A percentile compares a stretch with the other conserved stretches of the same genome.
phyloP scores from a whole-genome alignment of 2,329 filamentous ascomycete species.

The Xylariaceae sp. region DNA sequence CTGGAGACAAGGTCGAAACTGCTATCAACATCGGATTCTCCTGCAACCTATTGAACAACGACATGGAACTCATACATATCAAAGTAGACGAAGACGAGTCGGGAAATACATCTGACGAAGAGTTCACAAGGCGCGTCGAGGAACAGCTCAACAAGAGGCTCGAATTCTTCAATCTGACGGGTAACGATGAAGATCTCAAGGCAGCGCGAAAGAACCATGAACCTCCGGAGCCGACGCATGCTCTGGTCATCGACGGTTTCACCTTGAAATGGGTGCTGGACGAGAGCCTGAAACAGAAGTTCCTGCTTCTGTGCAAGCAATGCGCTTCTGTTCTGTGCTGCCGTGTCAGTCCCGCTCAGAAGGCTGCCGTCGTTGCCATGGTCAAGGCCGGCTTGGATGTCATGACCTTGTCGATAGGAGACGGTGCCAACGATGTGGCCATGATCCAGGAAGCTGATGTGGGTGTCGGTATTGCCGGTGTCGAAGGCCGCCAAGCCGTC shows the following conservation, averaged over 20 bases:
- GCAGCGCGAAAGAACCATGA: conserved; percentile 76
- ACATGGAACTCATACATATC: conserved; percentile 92
- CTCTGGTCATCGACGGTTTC: conserved; percentile 90
- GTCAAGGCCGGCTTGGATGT: conserved; percentile 93
- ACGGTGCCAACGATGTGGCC: conserved; percentile 91
- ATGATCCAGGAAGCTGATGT: conserved; percentile 98
- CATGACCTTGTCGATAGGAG: conserved; percentile 89
- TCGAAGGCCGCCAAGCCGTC: conserved; percentile 84
- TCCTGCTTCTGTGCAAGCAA: conserved; percentile 90
- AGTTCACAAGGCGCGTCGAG: conserved; percentile 52
- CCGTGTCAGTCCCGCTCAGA: conserved; percentile 92
- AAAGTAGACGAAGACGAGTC: conserved; percentile 71
- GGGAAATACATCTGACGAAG: conserved; percentile 37
- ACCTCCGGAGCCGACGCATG: conserved; percentile 79
- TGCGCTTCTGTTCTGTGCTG: conserved; percentile 96
- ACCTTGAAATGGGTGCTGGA: conserved; percentile 82
- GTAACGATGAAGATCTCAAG: conserved; percentile 76
- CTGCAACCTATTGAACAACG: conserved; percentile 92
- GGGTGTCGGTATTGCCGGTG: conserved; percentile 90
- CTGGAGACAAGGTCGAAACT: conserved; percentile 97
- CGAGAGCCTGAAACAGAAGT: conserved; percentile 79
- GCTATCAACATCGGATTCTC: conserved; percentile 99
- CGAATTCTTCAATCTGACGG: conserved; percentile 66
- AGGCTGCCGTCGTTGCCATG: conserved; percentile 92
- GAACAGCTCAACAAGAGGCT: conserved; percentile 69